Percentiles rank a stretch among this genome's conserved stretches.
Conservation (phyloP, 2,329 filamentous ascomycete species). For the Thielaviopsis ethacetica region DNA sequence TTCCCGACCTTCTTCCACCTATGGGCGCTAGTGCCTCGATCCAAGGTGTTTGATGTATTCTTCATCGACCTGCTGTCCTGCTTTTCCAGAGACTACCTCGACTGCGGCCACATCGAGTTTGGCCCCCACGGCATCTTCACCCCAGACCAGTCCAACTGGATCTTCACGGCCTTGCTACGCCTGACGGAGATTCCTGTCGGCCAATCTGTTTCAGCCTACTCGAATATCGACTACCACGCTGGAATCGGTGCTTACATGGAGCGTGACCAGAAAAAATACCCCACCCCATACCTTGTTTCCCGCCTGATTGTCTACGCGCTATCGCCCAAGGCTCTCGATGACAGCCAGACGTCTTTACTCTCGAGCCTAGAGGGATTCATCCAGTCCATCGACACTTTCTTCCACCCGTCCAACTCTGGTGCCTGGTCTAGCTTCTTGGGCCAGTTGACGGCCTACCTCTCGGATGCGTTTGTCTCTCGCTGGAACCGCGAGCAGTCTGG, state of each 20-base stretch:
- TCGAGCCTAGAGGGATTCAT: slow-evolving; percentile 79
- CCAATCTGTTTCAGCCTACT: slow-evolving; percentile 87
- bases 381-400: slow-evolving; percentile 94
- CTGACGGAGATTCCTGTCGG: slow-evolving; percentile 92
- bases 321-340: slow-evolving; percentile 59
- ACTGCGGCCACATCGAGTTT: slow-evolving; percentile 61
- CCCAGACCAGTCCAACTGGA: slow-evolving; percentile 73
- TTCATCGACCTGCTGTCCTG: slow-evolving; percentile 85
- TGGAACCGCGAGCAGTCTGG: slow-evolving; percentile 93
- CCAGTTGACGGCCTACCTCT: slow-evolving; percentile 80
- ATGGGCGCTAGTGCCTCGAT: slow-evolving; percentile 86
- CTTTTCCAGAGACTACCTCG: slow-evolving; percentile 67
- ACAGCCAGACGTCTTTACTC: slow-evolving; percentile 63
- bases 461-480: slow-evolving; percentile 91
- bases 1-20: slow-evolving; percentile 91
- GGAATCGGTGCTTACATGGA: slow-evolving; percentile 78
- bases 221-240: slow-evolving; percentile 64
- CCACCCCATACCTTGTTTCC: slow-evolving; percentile 78
- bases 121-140: slow-evolving; percentile 82
- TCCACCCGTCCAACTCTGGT: slow-evolving; percentile 93
- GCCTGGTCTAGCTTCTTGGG: slow-evolving; percentile 79
- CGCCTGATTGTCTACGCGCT: slow-evolving; percentile 86
- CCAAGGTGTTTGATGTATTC: slow-evolving; percentile 69
- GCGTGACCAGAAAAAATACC: slow-evolving; percentile 85
- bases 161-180: slow-evolving; percentile 82